These are phyloP conservation scores for Acephala macrosclerotiorum DNA, from an alignment of 2,329 filamentous ascomycete species.

Conservation along the genomic window DNA sequence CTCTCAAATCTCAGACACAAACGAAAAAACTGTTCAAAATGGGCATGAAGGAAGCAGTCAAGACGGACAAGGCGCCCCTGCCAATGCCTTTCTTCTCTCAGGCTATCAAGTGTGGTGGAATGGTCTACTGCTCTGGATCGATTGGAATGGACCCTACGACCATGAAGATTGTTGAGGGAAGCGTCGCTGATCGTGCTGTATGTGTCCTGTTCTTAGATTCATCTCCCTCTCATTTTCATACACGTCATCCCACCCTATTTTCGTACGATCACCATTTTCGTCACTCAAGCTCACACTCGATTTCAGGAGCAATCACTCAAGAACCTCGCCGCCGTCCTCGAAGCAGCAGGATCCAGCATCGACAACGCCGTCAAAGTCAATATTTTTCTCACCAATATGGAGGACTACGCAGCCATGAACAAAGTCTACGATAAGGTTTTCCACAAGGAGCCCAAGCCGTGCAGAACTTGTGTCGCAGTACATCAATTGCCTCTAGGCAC, in stretches of 20 bases:
- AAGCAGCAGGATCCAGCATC: slow-evolving; percentile 64
- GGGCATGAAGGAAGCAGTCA: slow-evolving; percentile 39
- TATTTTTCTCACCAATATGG: slow-evolving; percentile 70
- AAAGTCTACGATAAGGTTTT: slow-evolving; percentile 61
- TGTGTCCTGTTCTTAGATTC: slow-evolving; percentile 29
- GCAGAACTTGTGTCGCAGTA: slow-evolving; percentile 58
- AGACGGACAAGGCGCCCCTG: slow-evolving; percentile 50
- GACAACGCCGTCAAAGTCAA: slow-evolving; percentile 72
- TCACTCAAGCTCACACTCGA: slow-evolving; percentile 8
- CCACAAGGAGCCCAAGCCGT: slow-evolving; percentile 53
- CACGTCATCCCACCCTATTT: not conserved
- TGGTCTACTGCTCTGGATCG: slow-evolving; percentile 75
- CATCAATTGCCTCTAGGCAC: slow-evolving; percentile 57
- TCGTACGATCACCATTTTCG: slow-evolving; percentile 5
- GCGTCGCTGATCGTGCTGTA: slow-evolving; percentile 62
- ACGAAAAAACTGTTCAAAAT: slow-evolving; percentile 25
- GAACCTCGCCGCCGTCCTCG: slow-evolving; percentile 66
- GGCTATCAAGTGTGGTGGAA: slow-evolving; percentile 67
- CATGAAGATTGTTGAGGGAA: slow-evolving; percentile 61
- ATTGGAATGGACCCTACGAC: slow-evolving; percentile 65
- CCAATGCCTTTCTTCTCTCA: slow-evolving; percentile 65
- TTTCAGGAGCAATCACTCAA: slow-evolving; percentile 59
- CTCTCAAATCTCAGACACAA: not conserved
- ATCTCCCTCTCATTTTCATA: not conserved
- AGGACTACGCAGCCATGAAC: slow-evolving; percentile 67